phyloP scores from a whole-genome alignment of 208 protist genomes.

The Porcisia deanei region DNA sequence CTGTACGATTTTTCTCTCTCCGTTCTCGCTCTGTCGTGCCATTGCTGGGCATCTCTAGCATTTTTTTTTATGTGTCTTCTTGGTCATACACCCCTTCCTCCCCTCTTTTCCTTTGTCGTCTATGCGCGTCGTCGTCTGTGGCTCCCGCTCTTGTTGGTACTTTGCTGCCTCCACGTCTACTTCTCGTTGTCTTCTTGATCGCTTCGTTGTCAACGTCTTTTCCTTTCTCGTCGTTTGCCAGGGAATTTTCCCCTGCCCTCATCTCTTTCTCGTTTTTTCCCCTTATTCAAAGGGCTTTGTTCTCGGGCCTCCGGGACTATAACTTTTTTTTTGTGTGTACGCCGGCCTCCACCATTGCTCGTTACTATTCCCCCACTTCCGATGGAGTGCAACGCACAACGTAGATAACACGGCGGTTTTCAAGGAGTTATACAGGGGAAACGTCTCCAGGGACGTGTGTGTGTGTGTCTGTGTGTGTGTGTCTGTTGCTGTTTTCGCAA shows the following conservation, averaged over 20 bases:
- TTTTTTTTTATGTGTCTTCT: slow-evolving; percentile 2
- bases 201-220: background rate
- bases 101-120: background rate
- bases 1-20: background rate
- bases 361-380: background rate
- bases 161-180: background rate
- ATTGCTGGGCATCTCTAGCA: background rate
- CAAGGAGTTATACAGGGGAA: background rate
- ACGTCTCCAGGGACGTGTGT: background rate
- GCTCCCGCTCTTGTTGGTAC: background rate
- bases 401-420: background rate
- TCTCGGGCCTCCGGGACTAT: background rate
- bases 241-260: background rate
- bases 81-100: background rate
- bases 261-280: background rate
- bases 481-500: background rate
- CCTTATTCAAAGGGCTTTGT: background rate
- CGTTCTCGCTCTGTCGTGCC: background rate
- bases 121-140: background rate
- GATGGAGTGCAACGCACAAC: background rate
- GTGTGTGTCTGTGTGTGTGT: background rate
- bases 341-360: background rate
- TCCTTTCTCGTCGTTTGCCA: background rate
- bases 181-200: background rate
- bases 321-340: background rate